A percentile compares a stretch with the other conserved stretches of the same genome.
Conservation (phyloP, 805 yeast species). For the Kregervanrija delftensis region DNA sequence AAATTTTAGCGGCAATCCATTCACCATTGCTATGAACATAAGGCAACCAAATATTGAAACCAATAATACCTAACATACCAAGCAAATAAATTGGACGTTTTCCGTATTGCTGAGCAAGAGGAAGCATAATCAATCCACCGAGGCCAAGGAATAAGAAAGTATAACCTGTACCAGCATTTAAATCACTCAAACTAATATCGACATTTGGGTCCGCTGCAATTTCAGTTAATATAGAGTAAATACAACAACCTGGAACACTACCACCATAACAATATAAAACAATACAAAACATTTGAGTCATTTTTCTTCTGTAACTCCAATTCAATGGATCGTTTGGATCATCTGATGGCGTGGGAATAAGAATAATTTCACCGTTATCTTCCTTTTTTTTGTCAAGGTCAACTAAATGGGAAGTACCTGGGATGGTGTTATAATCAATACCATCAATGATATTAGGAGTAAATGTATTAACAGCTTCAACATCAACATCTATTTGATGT, state of each 20-base stretch:
- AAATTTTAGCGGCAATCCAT: constrained; percentile 26
- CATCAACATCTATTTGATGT: background rate
- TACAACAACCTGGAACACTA: constrained; percentile 17
- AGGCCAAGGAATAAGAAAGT: constrained; percentile 35
- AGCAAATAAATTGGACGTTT: constrained; percentile 31
- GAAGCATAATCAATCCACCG: constrained; percentile 32
- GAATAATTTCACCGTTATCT: constrained; percentile 32
- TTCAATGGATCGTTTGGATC: constrained; percentile 68
- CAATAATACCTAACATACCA: constrained; percentile 24
- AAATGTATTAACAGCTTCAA: background rate
- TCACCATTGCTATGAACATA: constrained; percentile 25
- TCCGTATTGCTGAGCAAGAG: constrained; percentile 33
- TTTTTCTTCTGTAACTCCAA: constrained; percentile 48
- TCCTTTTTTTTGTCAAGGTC: constrained; percentile 26
- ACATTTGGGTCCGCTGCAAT: constrained; percentile 24
- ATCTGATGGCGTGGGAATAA: constrained; percentile 60
- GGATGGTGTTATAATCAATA: constrained; percentile 33
- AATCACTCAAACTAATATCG: constrained; percentile 21
- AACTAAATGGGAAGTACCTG: constrained; percentile 47
- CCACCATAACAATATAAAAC: constrained; percentile 31
- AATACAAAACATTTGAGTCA: constrained; percentile 37
- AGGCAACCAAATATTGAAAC: constrained; percentile 29
- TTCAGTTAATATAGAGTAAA: constrained; percentile 18
- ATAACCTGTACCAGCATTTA: constrained; percentile 34
- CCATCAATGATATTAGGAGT: background rate